phyloP scores from a whole-genome alignment of 2,329 filamentous ascomycete genomes.

The Boeremia lycopersici region DNA sequence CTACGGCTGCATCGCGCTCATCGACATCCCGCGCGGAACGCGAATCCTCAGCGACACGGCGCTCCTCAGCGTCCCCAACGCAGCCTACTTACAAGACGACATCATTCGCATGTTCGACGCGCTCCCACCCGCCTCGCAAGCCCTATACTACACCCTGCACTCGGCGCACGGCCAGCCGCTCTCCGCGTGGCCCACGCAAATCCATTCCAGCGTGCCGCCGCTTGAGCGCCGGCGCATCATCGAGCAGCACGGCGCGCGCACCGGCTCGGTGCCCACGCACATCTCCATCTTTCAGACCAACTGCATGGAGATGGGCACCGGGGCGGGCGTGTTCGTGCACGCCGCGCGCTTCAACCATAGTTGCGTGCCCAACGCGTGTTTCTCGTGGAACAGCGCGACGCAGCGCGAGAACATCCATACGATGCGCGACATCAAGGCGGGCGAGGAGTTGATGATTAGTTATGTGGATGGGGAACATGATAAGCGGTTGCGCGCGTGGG shows the following conservation, averaged over 20 bases:
- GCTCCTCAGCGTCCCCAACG: constrained; percentile 43
- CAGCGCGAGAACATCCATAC: constrained; percentile 43
- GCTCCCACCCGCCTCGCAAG: constrained; percentile 26
- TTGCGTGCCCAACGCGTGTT: constrained; percentile 50
- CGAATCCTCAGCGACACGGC: constrained; percentile 50
- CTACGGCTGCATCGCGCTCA: constrained; percentile 50
- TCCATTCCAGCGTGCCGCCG: constrained; percentile 28
- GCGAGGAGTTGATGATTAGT: constrained; percentile 47
- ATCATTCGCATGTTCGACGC: constrained; percentile 37
- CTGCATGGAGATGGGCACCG: constrained; percentile 44
- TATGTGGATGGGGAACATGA: constrained; percentile 47
- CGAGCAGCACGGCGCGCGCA: constrained; percentile 42
- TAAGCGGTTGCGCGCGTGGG: constrained; percentile 34
- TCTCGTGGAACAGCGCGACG: constrained; percentile 38
- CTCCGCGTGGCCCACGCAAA: constrained; percentile 31
- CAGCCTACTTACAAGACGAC: constrained; percentile 40
- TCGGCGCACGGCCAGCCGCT: constrained; percentile 37
- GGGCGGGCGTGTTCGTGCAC: constrained; percentile 45
- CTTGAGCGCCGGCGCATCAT: constrained; percentile 32
- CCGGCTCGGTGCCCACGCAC: constrained; percentile 24
- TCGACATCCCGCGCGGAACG: constrained; percentile 45
- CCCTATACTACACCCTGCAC: constrained; percentile 37
- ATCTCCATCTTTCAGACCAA: constrained; percentile 51
- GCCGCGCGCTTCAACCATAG: constrained; percentile 51
- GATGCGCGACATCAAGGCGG: constrained; percentile 40